phyloP scores from a whole-genome alignment of 2,329 filamentous ascomycete genomes.

The Pseudocercospora macadamiae region DNA sequence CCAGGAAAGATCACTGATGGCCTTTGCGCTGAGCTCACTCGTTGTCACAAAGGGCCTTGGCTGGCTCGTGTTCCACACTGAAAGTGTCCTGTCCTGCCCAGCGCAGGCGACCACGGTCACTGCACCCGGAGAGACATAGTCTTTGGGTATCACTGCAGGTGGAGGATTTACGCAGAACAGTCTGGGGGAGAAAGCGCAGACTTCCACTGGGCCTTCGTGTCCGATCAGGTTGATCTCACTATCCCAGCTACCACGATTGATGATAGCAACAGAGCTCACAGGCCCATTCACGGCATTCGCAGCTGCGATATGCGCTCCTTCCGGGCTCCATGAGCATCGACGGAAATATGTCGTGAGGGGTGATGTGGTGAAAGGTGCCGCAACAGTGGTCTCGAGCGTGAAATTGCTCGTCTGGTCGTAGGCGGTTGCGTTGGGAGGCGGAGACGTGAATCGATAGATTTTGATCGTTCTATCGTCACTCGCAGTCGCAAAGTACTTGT shows the following conservation, averaged over 20 bases:
- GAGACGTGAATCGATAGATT: slow-evolving; percentile 92
- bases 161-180: slow-evolving; percentile 76
- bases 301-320: slow-evolving; percentile 94
- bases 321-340: slow-evolving; percentile 94
- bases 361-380: slow-evolving; percentile 82
- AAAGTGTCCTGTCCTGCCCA: slow-evolving; percentile 93
- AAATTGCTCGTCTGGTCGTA: slow-evolving; percentile 98
- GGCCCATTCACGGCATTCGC: slow-evolving; percentile 97
- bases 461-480: slow-evolving; percentile 97
- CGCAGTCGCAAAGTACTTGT: slow-evolving; percentile 98
- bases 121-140: slow-evolving; percentile 49
- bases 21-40: slow-evolving; percentile 85
- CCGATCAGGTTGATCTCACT: slow-evolving; percentile 97
- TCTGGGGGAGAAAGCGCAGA: slow-evolving; percentile 93
- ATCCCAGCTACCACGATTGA: slow-evolving; percentile 89
- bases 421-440: slow-evolving; percentile 84
- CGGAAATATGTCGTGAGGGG: slow-evolving; percentile 96
- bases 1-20: slow-evolving; percentile 94
- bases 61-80: slow-evolving; percentile 96
- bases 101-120: slow-evolving; percentile 97
- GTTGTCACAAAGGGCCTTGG: slow-evolving; percentile 87
- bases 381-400: slow-evolving; percentile 88
- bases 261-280: slow-evolving; percentile 94
- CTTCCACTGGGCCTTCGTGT: slow-evolving; percentile 94
- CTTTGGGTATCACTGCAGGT: slow-evolving; percentile 51